Conservation (phyloP, 108 stramenopile species). For the Cyclotella baltica region DNA sequence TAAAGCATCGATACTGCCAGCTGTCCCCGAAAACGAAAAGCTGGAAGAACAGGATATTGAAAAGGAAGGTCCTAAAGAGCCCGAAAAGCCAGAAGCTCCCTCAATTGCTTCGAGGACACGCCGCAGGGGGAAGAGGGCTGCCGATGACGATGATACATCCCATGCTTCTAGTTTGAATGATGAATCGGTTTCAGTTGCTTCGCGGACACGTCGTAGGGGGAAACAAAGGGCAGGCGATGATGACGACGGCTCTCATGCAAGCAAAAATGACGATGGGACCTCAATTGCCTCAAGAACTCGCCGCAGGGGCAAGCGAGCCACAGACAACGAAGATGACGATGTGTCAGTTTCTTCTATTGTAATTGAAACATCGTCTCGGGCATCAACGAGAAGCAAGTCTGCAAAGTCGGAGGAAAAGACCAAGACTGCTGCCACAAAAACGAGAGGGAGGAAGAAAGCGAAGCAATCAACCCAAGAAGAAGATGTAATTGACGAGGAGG, state of each 20-base stretch:
- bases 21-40: slow-evolving; percentile 34
- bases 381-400: background rate
- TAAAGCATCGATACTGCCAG: slow-evolving; percentile 15
- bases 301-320: background rate
- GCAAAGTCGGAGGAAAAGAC: background rate
- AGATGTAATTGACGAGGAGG: background rate
- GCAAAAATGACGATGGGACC: no score
- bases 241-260: no score
- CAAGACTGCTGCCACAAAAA: background rate
- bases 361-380: no score
- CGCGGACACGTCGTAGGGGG: slow-evolving; percentile 1
- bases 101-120: slow-evolving; percentile 22
- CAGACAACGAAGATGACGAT: background rate
- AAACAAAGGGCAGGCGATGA: background rate
- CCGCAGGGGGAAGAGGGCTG: background rate
- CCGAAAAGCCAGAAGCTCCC: background rate
- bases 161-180: background rate
- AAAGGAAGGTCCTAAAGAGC: background rate
- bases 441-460: background rate
- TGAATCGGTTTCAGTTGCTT: background rate
- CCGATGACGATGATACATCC: background rate
- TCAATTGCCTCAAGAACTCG: no score
- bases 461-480: background rate
- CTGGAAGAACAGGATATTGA: slow-evolving; percentile 1
- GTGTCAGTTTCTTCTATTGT: no score